Base-by-base conservation (phyloP, 2,329 filamentous ascomycete species). In the Elsinoe ampelina region DNA sequence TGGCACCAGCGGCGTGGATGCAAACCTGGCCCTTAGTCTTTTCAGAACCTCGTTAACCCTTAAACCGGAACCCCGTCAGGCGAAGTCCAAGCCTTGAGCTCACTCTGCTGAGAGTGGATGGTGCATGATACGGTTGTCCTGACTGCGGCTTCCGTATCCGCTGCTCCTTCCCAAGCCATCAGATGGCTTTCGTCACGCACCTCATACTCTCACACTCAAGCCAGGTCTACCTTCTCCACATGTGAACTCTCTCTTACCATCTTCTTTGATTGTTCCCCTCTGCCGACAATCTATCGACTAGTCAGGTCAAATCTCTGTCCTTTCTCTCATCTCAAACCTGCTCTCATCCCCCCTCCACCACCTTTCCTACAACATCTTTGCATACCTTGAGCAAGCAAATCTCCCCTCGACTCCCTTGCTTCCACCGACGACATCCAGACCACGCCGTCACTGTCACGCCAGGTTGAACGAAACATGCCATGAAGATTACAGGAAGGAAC, bases 381-480 rank as follows among this genome's bases (percentile, higher is more conserved):
- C 58, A 58, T 60, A 58, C 58, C 38, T 55, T 32, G n/a, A 22
- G 12, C 30, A 32, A 34, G 52, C 36, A 32, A 45, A 63, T 57
- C 59, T 65, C 59, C 39, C 63, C 61, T 61, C 61, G 59, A 54
- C 59, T 59, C 62, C 64, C 65, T 67, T 67, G 65, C 65, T 62
- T 65, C 60, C 64, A 61, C 59, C 36, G 32, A 19, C 48, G 22
- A 13, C 34, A 36, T 35, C 48, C 26, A 50, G 32, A 38, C 48
- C 48, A 15, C 12, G 17, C 15, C 30, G 13, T 34, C 12, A 13
- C 19, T 10, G 19, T 35, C n/a, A 30, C 45, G 13, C 36, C 13
- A 52, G 6, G 13, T 35, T 32, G 10, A 17, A 52, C 48, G 34
- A 8, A 13, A 34, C 30, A 52, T 52, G 48, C 48, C 48, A 52